These are phyloP conservation scores for Fusarium keratoplasticum DNA, from an alignment of 2,329 filamentous ascomycete species.

Conservation along the genomic window DNA sequence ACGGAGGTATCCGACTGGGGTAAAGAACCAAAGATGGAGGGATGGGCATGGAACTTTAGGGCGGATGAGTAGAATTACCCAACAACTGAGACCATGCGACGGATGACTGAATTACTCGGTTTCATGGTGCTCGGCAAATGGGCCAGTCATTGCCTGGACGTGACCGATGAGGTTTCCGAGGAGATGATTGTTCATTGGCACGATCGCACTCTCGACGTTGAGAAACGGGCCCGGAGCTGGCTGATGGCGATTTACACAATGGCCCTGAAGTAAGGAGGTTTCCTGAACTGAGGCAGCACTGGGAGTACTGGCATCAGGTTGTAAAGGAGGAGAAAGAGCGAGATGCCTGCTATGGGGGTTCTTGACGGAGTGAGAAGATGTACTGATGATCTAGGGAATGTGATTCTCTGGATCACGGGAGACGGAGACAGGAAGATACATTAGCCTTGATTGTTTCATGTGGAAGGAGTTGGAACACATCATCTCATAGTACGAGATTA, in stretches of 20 bases:
- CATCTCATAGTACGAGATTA: not conserved
- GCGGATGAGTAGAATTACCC: not conserved
- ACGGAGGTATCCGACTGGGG: not conserved
- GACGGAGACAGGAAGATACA: not conserved
- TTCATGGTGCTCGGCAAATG: not conserved
- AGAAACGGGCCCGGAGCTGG: not conserved
- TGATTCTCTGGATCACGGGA: no score
- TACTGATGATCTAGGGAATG: not conserved
- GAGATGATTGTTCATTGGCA: not conserved
- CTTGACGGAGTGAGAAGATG: not conserved
- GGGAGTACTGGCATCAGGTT: not conserved
- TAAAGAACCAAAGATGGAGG: not conserved
- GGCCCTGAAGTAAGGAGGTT: not conserved
- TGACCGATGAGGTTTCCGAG: not conserved
- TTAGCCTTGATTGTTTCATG: not conserved
- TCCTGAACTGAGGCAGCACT: not conserved
- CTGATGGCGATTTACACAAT: not conserved
- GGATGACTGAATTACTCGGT: no score
- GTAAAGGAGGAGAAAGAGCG: not conserved
- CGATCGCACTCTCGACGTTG: not conserved
- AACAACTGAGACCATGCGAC: no score
- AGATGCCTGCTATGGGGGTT: not conserved
- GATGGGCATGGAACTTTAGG: not conserved
- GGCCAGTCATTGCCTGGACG: not conserved
- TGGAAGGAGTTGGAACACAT: not conserved